phyloP scores from a whole-genome alignment of 305 asterid species.

The Petunia hybrid region DNA sequence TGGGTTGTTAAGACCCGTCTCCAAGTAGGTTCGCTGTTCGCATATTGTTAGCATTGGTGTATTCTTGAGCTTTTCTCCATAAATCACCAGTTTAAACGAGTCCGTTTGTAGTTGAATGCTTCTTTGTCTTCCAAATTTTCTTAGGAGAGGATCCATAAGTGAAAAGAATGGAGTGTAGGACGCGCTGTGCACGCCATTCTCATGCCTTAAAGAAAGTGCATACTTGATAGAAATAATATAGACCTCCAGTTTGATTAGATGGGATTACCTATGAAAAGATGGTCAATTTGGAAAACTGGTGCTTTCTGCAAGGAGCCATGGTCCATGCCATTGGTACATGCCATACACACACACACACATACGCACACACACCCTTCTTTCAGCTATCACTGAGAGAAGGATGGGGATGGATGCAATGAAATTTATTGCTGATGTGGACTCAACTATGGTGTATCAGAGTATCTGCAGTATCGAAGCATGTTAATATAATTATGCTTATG shows the following conservation, averaged over 20 bases:
- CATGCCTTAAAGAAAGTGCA: not conserved
- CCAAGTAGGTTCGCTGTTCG: conserved; percentile 68
- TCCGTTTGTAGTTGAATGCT: not conserved
- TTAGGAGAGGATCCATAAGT: not conserved
- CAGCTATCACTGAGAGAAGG: not conserved
- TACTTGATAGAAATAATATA: not conserved
- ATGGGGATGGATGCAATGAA: not conserved
- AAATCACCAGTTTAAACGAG: not conserved
- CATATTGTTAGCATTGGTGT: not conserved
- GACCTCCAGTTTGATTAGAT: not conserved
- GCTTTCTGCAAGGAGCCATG: not conserved
- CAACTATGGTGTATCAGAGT: not conserved
- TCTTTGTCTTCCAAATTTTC: not conserved
- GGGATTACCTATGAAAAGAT: not conserved
- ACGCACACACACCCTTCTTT: not conserved
- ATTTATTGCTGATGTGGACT: not conserved
- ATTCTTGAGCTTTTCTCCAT: not conserved
- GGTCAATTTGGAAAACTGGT: not conserved
- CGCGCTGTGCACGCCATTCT: not conserved
- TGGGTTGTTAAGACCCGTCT: conserved; percentile 98
- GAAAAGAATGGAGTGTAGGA: not conserved
- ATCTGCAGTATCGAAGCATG: not conserved
- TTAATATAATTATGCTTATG: not conserved
- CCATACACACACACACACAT: no score
- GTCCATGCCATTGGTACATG: no score